These are phyloP conservation scores for Geoglossum cookeanum DNA, from an alignment of 2,329 filamentous ascomycete species.

Conservation along the genomic window DNA sequence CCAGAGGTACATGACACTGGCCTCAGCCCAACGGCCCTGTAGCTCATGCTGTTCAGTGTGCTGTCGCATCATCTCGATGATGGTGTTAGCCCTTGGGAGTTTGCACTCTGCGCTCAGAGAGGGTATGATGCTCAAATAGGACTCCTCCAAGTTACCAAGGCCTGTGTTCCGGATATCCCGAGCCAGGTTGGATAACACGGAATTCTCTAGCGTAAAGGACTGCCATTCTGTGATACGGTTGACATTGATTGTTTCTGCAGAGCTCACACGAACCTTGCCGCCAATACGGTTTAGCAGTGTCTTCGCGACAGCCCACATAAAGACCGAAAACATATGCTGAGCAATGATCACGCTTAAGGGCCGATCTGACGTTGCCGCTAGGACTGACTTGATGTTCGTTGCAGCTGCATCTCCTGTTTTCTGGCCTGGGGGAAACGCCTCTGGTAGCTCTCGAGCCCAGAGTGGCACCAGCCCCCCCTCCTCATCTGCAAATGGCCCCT, in stretches of 20 bases:
- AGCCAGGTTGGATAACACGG: conserved; percentile 10
- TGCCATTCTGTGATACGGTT: conserved; percentile 4
- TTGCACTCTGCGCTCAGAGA: conserved; percentile 10
- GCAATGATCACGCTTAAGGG: conserved; percentile 10
- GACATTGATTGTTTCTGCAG: too few species aligned
- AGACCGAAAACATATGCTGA: conserved; percentile 15
- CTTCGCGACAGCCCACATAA: conserved; percentile 15
- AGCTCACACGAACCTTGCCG: too few species aligned
- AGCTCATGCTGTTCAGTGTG: conserved; percentile 7
- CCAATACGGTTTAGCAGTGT: not conserved
- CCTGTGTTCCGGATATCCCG: conserved; percentile 13
- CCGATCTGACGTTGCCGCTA: conserved; percentile 2
- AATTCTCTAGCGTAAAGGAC: conserved; percentile 11
- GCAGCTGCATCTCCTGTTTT: too few species aligned
- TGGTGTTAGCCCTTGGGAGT: conserved; percentile 6
- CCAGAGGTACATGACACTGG: conserved; percentile 9
- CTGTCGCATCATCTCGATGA: conserved; percentile 6
- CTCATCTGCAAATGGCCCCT: too few species aligned
- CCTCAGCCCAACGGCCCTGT: conserved; percentile 7
- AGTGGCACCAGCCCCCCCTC: too few species aligned
- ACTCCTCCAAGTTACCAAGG: conserved; percentile 12
- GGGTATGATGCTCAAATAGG: conserved; percentile 16
- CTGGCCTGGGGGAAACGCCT: too few species aligned
- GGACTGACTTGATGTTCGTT: too few species aligned
- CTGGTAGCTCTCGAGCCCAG: too few species aligned